These are phyloP conservation scores for Microsporum ferrugineum DNA, from an alignment of 2,329 filamentous ascomycete species.

Conservation along the genomic window DNA sequence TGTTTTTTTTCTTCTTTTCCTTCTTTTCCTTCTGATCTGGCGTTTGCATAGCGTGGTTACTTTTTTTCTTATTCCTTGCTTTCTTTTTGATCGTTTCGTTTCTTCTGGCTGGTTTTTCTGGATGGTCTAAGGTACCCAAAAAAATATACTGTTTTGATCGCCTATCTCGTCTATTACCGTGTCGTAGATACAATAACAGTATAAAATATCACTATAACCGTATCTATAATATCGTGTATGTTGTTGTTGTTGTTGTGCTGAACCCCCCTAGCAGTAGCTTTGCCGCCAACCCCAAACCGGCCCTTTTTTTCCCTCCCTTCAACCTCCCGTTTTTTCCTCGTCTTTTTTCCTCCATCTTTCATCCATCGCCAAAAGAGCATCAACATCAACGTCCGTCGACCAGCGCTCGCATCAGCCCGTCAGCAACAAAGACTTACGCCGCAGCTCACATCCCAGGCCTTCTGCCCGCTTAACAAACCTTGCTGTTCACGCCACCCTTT, in stretches of 20 bases:
- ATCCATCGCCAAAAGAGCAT: background rate
- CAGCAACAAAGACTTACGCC: background rate
- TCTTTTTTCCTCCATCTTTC: too few relatives aligned
- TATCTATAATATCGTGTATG: background rate
- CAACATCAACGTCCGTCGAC: background rate
- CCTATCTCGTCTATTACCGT: background rate
- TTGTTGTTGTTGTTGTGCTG: background rate
- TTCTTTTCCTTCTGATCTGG: background rate
- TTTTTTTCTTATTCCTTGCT: background rate
- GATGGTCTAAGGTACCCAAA: background rate
- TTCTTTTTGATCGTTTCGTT: background rate
- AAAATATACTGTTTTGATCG: background rate
- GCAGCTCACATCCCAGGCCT: background rate
- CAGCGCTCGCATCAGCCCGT: background rate
- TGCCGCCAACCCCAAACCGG: background rate
- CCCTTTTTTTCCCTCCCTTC: background rate
- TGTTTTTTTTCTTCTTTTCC: background rate
- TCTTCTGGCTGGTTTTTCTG: background rate
- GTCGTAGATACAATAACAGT: background rate
- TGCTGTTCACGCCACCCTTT: background rate
- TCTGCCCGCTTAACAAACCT: background rate
- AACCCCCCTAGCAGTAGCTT: background rate
- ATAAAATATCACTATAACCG: background rate
- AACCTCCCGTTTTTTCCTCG: background rate
- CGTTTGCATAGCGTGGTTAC: constrained; percentile 5